These are phyloP conservation scores for Ophiostoma sp. DNA, from an alignment of 2,329 filamentous ascomycete species.

Conservation along the genomic window DNA sequence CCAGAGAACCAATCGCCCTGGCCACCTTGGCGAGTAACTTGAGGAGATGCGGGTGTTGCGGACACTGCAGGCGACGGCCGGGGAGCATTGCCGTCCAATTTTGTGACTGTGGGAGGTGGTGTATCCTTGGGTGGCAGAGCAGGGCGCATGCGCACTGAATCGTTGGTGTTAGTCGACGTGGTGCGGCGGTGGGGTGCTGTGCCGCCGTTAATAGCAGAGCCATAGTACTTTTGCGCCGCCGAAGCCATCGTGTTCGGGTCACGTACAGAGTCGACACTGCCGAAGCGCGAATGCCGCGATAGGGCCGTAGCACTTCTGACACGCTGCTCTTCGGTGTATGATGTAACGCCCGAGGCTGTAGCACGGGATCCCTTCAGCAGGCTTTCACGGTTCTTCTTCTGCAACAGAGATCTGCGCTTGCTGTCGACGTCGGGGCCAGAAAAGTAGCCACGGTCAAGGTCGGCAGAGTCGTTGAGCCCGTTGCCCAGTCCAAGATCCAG, in stretches of 20 bases:
- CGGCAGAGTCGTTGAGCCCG: slow-evolving; percentile 49
- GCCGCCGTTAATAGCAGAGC: slow-evolving; percentile 38
- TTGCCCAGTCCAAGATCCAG: slow-evolving; percentile 34
- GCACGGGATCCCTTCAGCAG: slow-evolving; percentile 50
- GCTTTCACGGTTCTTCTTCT: slow-evolving; percentile 75
- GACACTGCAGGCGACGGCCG: slow-evolving; percentile 41
- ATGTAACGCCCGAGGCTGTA: slow-evolving; percentile 30
- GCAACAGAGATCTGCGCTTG: slow-evolving; percentile 65
- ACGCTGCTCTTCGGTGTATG: slow-evolving; percentile 66
- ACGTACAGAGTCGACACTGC: slow-evolving; percentile 69
- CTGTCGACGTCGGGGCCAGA: slow-evolving; percentile 77
- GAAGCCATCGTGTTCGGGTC: slow-evolving; percentile 53
- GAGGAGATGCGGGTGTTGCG: slow-evolving; percentile 39
- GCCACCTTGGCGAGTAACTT: slow-evolving; percentile 40
- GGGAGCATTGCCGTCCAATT: slow-evolving; percentile 45
- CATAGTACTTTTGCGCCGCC: slow-evolving; percentile 67
- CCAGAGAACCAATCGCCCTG: slow-evolving; percentile 52
- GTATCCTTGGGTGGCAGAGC: slow-evolving; percentile 50
- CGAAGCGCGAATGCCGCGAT: slow-evolving; percentile 70
- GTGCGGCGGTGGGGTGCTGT: slow-evolving; percentile 51
- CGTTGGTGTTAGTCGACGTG: slow-evolving; percentile 54
- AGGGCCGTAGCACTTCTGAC: slow-evolving; percentile 60
- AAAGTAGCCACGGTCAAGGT: slow-evolving; percentile 86
- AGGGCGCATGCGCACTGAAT: slow-evolving; percentile 45
- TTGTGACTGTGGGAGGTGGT: slow-evolving; percentile 54